phyloP scores from a whole-genome alignment of 371 early-diverging fungal genomes.

The Mortierella sp. region DNA sequence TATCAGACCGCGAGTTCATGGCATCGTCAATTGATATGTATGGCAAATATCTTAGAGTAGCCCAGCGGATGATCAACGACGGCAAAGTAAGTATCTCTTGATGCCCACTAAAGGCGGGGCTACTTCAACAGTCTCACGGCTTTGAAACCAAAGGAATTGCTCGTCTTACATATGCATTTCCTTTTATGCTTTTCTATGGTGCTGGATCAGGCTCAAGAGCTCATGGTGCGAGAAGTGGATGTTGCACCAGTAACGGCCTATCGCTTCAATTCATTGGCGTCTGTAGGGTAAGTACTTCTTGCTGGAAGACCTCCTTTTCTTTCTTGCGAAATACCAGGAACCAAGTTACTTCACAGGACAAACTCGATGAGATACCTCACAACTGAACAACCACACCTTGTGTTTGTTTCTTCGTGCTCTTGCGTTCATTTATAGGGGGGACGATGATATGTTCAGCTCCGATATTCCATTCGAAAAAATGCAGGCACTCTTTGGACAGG shows the following conservation, averaged over 20 bases:
- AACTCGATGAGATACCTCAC: too few species aligned
- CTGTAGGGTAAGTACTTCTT: conserved; percentile 51
- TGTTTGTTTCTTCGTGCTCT: too few species aligned
- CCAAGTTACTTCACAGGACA: too few species aligned
- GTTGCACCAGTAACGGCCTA: conserved; percentile 59
- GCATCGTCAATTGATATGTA: conserved; percentile 35
- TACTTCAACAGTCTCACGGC: too few species aligned
- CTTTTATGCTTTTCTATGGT: neutral
- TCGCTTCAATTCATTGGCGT: conserved; percentile 59
- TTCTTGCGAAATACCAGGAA: too few species aligned
- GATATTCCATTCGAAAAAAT: conserved; percentile 59
- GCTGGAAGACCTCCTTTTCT: too few species aligned
- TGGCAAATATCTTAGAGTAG: conserved; percentile 40
- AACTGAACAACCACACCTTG: too few species aligned
- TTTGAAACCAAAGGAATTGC: too few species aligned
- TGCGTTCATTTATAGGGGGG: too few species aligned
- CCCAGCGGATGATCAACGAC: conserved; percentile 53
- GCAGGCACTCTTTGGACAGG: conserved; percentile 48
- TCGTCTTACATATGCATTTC: too few species aligned
- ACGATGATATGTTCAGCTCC: conserved; percentile 68
- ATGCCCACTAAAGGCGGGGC: too few species aligned
- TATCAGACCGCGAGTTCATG: conserved; percentile 63
- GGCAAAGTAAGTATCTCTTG: conserved; percentile 48
- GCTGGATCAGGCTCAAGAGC: conserved; percentile 42
- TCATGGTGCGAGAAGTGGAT: conserved; percentile 56